These are phyloP conservation scores for Stevia rebaudiana DNA, from an alignment of 140 eudicot genomes.

Conservation along the genomic window DNA sequence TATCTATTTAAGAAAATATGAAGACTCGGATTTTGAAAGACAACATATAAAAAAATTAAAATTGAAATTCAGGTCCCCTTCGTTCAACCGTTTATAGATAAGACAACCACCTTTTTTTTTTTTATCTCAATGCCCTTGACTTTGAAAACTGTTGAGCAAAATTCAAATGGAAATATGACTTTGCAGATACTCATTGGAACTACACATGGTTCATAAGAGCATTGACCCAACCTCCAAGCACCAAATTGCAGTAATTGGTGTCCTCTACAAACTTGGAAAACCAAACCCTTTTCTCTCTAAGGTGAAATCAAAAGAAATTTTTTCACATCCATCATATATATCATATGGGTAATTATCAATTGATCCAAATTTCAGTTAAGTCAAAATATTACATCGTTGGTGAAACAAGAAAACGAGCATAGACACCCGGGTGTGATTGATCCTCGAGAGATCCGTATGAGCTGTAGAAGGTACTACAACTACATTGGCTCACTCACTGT, in stretches of 20 bases:
- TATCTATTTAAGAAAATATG: no score
- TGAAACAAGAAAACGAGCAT: slow-evolving; percentile 24
- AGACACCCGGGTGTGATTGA: slow-evolving; percentile 37
- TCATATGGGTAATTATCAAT: neutral
- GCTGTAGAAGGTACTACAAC: slow-evolving; percentile 46
- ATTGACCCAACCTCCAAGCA: slow-evolving; percentile 27
- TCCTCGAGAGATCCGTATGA: slow-evolving; percentile 41
- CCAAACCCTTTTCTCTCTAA: slow-evolving; percentile 56
- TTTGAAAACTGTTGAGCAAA: neutral
- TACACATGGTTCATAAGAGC: slow-evolving; percentile 63
- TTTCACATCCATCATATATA: neutral
- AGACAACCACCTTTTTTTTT: no score
- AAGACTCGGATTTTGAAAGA: no score
- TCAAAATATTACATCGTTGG: slow-evolving; percentile 38
- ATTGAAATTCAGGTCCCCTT: no score
- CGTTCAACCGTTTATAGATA: neutral
- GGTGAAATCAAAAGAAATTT: slow-evolving; percentile 28
- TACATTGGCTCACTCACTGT: slow-evolving; percentile 70
- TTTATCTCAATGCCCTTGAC: neutral
- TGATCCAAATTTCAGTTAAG: slow-evolving; percentile 36
- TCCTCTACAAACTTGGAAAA: slow-evolving; percentile 59
- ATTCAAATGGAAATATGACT: neutral
- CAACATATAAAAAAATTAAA: no score
- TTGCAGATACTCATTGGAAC: slow-evolving; percentile 49
- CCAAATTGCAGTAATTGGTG: slow-evolving; percentile 44